Evolutionary conservation across 176 grass and related monocot genomes (phyloP).

Genomic region (Avena eriantha): DNA sequence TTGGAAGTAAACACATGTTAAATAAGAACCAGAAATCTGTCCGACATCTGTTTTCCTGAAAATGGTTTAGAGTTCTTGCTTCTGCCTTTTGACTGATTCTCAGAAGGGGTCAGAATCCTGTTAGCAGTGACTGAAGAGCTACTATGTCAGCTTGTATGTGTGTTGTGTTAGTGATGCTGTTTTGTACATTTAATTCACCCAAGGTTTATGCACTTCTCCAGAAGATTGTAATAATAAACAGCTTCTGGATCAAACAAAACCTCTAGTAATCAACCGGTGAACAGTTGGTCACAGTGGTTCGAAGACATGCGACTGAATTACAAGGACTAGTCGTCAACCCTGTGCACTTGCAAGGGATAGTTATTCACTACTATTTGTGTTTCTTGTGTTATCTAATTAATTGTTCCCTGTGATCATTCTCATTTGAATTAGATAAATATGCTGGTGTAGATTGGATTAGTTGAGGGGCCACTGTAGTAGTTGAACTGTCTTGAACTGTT

Average conservation of each 20-base stretch:
- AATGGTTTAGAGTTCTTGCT: neutral
- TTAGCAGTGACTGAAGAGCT: neutral
- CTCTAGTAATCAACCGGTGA: conserved; percentile 14
- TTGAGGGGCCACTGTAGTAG: too few relatives aligned
- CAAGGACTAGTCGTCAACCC: too few relatives aligned
- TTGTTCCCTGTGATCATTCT: too few relatives aligned
- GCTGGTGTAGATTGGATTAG: too few relatives aligned
- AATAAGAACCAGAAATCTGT: neutral
- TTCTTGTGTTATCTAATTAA: too few relatives aligned
- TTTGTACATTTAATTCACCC: neutral
- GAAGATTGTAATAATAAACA: conserved; percentile 8
- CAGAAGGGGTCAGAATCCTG: neutral
- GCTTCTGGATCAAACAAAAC: conserved; percentile 5
- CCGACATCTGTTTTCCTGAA: neutral
- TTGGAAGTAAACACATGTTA: conserved; percentile 16
- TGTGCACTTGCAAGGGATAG: too few relatives aligned
- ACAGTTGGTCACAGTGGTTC: neutral
- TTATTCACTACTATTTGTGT: too few relatives aligned
- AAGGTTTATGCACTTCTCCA: neutral
- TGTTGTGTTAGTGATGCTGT: neutral
- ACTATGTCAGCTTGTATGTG: neutral
- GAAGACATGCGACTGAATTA: neutral
- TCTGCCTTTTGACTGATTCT: conserved; percentile 19
- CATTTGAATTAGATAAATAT: too few relatives aligned
- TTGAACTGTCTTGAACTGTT: too few relatives aligned